Base-by-base conservation (phyloP, 441 rosid species). In the Populus hybrid region DNA sequence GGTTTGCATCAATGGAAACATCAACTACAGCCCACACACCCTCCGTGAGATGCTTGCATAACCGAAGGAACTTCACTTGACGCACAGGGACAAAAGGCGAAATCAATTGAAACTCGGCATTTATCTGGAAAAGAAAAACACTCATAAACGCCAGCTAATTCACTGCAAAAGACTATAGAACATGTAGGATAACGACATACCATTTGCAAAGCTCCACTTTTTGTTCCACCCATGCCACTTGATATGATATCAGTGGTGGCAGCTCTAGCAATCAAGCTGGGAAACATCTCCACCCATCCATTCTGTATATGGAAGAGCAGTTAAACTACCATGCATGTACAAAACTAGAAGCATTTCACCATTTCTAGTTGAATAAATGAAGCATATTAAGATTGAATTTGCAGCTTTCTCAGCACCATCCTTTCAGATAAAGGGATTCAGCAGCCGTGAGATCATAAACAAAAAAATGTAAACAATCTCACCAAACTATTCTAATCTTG, bases 51-150 rank as follows among this genome's bases (percentile, higher is more conserved):
- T 91, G 97, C 87, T 91, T 93, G 86, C 97, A 91, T 78, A 88
- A 93, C 73, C 98, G 84, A 30, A 94, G 85, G 80, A 94, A 94
- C 74, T 82, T 90, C 7, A 90, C 86, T 73, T 88, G 87, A 9
- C 98, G 87, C 72, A 89, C 90, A 11, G 98, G 98, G 38, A 93
- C 98, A 40, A 93, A 77, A 4, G 98, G 98, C 2, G 97, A 93
- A 21, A 91, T 78, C 73, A 93, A 83, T 83, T 90, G 97, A 28
- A 90, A 79, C 87, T 94, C 98, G 2, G 95, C 98, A 35, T 84
- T 84, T 94, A 93, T 88, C 98, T 93, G 42, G 23, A 7, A 30
- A 34, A 34, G 16, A 23, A 24, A 28, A 59, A 30, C 2, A 23
- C 40, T 50, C 3, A 24, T 23, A 9, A 71, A 26, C 57, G 10